Evolutionary conservation across 2,329 filamentous ascomycete genomes (phyloP), one percentile per base, ranked within the genome.

Genomic region (Tolypocladium album): DNA sequence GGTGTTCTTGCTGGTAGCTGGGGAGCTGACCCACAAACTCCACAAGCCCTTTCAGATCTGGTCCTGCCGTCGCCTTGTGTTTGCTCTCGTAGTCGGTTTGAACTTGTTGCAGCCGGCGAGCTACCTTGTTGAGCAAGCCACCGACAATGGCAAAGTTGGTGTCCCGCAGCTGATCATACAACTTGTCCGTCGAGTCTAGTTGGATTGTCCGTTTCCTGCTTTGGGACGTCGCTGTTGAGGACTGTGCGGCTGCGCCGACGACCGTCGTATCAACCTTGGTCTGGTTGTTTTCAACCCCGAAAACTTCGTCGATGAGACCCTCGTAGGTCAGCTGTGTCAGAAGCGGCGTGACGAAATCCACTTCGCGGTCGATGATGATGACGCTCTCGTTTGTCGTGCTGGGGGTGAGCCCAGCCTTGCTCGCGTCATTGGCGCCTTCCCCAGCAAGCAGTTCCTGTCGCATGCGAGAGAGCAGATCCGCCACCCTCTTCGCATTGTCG

Each of bases 271-370:
- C 93, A 27, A 97, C 86, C 70, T 97, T 94, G 43, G 90, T 88
- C 71, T 96, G 92, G 69, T 95, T 97, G 69, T 97, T 89, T 64
- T 90, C 85, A 62, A 99, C 96, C 39, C 89, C 88, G 70, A 96
- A 95, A 20, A 94, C 82, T 71, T 99, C 94, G 69, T 99, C 95
- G 59, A 99, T 88, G 34, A 99, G 79, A 4, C 94, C 94, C 75
- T 99, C 93, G 69, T 99, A 99, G 1, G 94, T 99, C 63, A 99
- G 78, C 71, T 99, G 94, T 0, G 93, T 97, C 59, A 99, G 86
- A 20, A 99, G 81, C 0, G 89, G 88, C 1, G 94, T 97, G 20
- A 93, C 90, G 68, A 94, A 92, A 72, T 99, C 94, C 59, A 96
- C 88, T 71, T 97, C 92, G 57, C 94, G 89, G 73, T 99, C 94